Evolutionary conservation across 306 rosid genomes (phyloP), one percentile per base, ranked within the genome.

Genomic region (Rosa multiflora): DNA sequence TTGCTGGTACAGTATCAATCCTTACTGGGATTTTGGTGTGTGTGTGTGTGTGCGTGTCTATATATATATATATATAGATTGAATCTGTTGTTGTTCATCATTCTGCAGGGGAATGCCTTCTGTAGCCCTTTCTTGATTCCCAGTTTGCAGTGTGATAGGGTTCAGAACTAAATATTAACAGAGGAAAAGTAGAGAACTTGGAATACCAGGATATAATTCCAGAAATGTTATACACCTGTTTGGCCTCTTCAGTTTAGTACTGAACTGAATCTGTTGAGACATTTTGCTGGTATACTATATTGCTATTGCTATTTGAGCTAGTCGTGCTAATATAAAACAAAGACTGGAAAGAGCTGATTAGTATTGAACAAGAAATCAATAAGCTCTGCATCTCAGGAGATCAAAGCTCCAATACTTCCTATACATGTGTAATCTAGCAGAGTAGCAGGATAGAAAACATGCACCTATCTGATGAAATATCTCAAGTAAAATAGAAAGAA

Each of bases 101-200:
- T 35, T 35, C 17, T 72, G 48, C 76, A 37, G 29, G 47, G 5
- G 14, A 26, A 51, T 32, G 29, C 4, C 47, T n/a, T 5, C 15
- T 67, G 14, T 39, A 73, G 44, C 37, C n/a, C 11, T 20, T 55
- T n/a, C 17, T 52, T 55, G 77, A 12, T n/a, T 10, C 21, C 21
- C 8, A 74, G 5, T 56, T 74, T 74, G 8, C 14, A 5, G n/a
- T 20, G 18, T n/a, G 40, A 5, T 8, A 10, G 26, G 5, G 15
- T 12, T 48, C 29, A 8, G 44, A 11, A 52, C 7, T 55, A 56
- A 23, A 72, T 52, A 7, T 37, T 73, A 18, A 26, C 59, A 6
- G 48, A 70, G 26, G 35, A 53, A 35, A 73, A 73, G n/a, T 74
- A 74, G 67, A 32, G 2, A 74, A 12, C 78, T 74, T 39, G 7